Percentiles rank a stretch among this genome's conserved stretches.
phyloP scores from a whole-genome alignment of 768 basidiomycete species.

The Daedaleopsis nitida region DNA sequence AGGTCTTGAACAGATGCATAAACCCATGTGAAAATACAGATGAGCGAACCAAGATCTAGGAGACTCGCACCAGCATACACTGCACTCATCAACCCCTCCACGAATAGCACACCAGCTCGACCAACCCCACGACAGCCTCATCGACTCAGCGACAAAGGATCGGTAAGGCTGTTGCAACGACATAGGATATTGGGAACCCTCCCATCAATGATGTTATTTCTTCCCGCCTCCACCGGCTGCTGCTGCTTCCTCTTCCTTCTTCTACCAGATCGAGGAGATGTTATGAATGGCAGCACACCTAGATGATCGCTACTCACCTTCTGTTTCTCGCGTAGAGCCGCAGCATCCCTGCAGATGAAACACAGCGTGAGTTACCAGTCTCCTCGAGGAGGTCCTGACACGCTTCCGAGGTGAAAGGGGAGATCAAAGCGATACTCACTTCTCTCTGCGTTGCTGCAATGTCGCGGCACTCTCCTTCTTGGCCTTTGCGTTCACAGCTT shows the following conservation, averaged over 20 bases:
- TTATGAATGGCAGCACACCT: neutral
- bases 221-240: conserved; percentile 22
- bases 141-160: neutral
- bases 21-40: neutral
- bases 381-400: no score
- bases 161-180: neutral
- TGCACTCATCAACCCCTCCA: neutral
- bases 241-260: conserved; percentile 34
- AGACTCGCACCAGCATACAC: neutral
- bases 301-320: conserved; percentile 51
- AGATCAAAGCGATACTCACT: conserved; percentile 47
- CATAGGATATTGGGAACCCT: conserved; percentile 17
- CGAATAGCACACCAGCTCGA: neutral
- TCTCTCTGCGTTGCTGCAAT: conserved; percentile 73
- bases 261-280: conserved; percentile 19
- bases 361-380: conserved; percentile 3
- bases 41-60: neutral
- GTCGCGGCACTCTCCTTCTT: conserved; percentile 70
- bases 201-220: conserved; percentile 30
- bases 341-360: conserved; percentile 61
- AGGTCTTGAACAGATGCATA: neutral
- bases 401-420: conserved; percentile 14
- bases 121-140: neutral
- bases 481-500: conserved; percentile 46
- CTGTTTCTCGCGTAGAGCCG: conserved; percentile 74